Conservation (phyloP, 352 stramenopile species). For the Globisporangium cylindrosporum region DNA sequence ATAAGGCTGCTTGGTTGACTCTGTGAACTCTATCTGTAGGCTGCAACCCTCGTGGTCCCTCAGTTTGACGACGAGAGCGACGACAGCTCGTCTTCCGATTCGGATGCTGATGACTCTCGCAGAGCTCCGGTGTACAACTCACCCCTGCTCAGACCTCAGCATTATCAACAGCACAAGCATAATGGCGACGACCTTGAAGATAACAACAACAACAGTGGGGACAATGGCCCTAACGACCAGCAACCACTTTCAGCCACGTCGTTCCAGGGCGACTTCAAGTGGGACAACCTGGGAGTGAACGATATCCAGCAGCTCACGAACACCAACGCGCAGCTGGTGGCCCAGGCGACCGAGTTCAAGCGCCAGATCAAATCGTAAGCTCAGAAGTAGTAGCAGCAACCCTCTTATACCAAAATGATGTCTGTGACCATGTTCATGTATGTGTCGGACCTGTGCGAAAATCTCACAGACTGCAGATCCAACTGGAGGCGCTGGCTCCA, state of each 20-base stretch:
- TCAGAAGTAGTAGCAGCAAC: background rate
- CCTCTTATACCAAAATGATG: background rate
- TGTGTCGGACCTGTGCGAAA: background rate
- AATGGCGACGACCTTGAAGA: slow-evolving; percentile 26
- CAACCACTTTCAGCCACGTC: background rate
- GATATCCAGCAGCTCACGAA: slow-evolving; percentile 72
- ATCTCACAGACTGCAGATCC: slow-evolving; percentile 52
- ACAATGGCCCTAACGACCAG: background rate
- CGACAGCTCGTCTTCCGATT: slow-evolving; percentile 41
- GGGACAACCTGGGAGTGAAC: slow-evolving; percentile 30
- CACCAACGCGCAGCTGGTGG: slow-evolving; percentile 39
- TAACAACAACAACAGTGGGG: slow-evolving; percentile 10
- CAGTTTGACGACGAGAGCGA: slow-evolving; percentile 61
- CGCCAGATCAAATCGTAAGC: slow-evolving; percentile 57
- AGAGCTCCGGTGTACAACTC: slow-evolving; percentile 9
- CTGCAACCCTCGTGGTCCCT: slow-evolving; percentile 44
- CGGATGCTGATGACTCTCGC: slow-evolving; percentile 14
- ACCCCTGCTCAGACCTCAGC: background rate
- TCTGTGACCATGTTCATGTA: background rate
- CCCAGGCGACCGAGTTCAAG: slow-evolving; percentile 46
- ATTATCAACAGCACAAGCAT: slow-evolving; percentile 7
- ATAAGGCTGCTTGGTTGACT: background rate
- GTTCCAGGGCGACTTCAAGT: slow-evolving; percentile 39
- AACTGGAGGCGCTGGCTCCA: slow-evolving; percentile 60
- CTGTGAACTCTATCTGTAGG: slow-evolving; percentile 12